Evolutionary conservation across 2,329 filamentous ascomycete species (phyloP), one percentile per base, ranked within the genome.

Genomic region (Cladosporium sp.): DNA sequence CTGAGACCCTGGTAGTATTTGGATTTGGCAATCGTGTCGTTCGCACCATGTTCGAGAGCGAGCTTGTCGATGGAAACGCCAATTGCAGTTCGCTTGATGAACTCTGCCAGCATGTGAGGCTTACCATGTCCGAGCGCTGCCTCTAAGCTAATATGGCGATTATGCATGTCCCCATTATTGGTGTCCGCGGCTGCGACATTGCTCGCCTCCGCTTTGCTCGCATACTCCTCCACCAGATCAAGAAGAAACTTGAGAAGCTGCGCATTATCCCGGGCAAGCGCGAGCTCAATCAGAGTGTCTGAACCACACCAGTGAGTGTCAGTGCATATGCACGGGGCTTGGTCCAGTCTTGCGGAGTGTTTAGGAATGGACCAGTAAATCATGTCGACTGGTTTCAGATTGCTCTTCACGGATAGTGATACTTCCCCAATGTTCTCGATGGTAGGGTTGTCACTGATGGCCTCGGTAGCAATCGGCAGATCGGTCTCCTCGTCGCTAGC

Each of bases 1-100:
- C 84, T 86, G 28, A 93, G 72, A 0, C 90, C 90, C 70, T 89
- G 87, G 67, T 95, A 95, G 70, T 83, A 89, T 56, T 81, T 80
- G 1, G 89, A 83, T 69, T 87, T 89, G 62, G 83, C 76, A 24
- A 57, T 47, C 49, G 86, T 70, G 64, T 87, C 80, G 19, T 34
- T 17, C 1, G 87, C 72, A 2, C 88, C 88, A 57, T 80, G 86
- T 57, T 81, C 82, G 71, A 86, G 82, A 42, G 89, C 81, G 5
- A 94, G 73, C 17, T 83, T 75, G 48, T 88, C 82, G 0, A 92
- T 73, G 0, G 88, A 87, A 59, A 93, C 80, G 1, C 88, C 88
- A 3, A 83, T 83, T 1, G 88, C 89, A 6, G 82, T 83, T 6
- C 76, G 75, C 66, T 80, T 83, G 69, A 93, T 89, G 57, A 89